Percentiles rank a stretch among this genome's conserved stretches.
phyloP scores from a whole-genome alignment of 2,329 filamentous ascomycete genomes.

The Fusarium keratoplasticum region DNA sequence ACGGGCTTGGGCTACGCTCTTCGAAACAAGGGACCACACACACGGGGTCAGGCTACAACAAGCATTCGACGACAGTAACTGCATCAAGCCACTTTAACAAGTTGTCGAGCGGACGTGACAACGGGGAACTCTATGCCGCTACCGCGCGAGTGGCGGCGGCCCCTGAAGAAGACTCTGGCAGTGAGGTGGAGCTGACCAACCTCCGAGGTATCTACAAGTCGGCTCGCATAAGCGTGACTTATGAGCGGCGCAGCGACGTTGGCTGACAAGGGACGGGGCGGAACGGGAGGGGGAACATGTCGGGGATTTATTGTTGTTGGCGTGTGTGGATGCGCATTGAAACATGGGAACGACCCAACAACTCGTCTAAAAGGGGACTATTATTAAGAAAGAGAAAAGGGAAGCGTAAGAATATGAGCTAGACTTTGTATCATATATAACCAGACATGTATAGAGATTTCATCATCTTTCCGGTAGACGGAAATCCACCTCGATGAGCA shows the following conservation, averaged over 20 bases:
- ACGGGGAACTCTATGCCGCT: conserved; percentile 14
- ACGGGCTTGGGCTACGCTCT: conserved; percentile 22
- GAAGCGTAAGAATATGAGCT: not conserved
- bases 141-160: conserved; percentile 22
- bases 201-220: conserved; percentile 39
- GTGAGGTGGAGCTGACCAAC: conserved; percentile 39
- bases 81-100: conserved; percentile 34
- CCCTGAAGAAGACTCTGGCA: conserved; percentile 35
- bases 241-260: conserved; percentile 17
- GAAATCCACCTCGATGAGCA: not conserved
- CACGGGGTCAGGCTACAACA: conserved; percentile 33
- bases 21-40: conserved; percentile 26
- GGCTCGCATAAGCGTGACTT: conserved; percentile 37
- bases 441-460: not conserved
- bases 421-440: not conserved
- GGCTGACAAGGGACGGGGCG: conserved; percentile 2
- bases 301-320: not conserved
- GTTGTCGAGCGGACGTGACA: conserved; percentile 33
- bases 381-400: not conserved
- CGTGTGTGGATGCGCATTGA: not conserved
- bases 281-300: not conserved
- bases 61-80: conserved; percentile 9
- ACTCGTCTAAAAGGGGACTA: not conserved
- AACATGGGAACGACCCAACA: not conserved
- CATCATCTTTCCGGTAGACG: not conserved